Evolutionary conservation across 192 early-diverging fungal species (phyloP), one percentile per base, ranked within the genome.

Genomic region (Backusella sp.): DNA sequence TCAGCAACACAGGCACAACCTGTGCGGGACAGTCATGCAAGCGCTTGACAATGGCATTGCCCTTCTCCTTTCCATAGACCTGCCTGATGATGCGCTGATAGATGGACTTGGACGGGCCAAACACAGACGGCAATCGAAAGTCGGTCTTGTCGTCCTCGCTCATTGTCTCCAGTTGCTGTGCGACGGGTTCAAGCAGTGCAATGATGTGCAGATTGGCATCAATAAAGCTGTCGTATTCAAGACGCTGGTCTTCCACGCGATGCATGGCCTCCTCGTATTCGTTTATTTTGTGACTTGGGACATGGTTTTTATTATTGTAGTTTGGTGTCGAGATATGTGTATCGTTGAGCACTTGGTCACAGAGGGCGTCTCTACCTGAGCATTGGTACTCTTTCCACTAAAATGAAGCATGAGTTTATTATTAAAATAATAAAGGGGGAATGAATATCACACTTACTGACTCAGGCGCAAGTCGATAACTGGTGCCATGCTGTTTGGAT

Each of bases 171-270:
- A 99, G 92, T 71, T 94, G 87, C 80, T 90, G 90, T 4, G 89
- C 91, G 68, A 99, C 95, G 1, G 96, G 96, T 75, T 97, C 94
- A 68, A 99, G 81, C 32, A 98, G 82, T 19, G 91, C 86, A 76
- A 99, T 99, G 6, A 92, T 91, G 41, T 93, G 89, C 68, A 95
- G 75, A 72, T 98, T 98, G 41, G 96, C 92, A 77, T 98, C 95
- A 77, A 99, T 98, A 82, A 97, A 95, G 77, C 97, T 88, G 78
- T 99, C 97, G 86, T 98, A 98, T 73, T 99, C 98, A 36, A 86
- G 88, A 39, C 86, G 88, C 85, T 99, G 96, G 77, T 99, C 98
- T 79, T 99, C 98, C 82, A 91, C 94, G 53, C 93, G 93, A 86
- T 95, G 94, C 75, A 99, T 80, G 14, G 92, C 91, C 78, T 99